Evolutionary conservation across 78 protist species (phyloP), one percentile per base, ranked within the genome.

Genomic region (Acrasis kona): DNA sequence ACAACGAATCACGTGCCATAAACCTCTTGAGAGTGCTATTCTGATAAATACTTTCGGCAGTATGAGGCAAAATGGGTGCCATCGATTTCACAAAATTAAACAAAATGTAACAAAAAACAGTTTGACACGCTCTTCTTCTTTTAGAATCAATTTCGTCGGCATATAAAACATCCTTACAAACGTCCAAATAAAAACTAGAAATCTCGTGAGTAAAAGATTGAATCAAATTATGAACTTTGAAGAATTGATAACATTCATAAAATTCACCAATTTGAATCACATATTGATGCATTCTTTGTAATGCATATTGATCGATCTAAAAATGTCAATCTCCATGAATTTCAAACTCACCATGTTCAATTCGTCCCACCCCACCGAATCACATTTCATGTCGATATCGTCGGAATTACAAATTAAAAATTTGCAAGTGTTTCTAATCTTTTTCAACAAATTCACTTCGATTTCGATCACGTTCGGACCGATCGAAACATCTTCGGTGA

Each of bases 141-240:
- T 9, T 34, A 76, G 70, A 64, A 39, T 73, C 69, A 41, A 77
- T 36, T 28, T 76, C 67, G 28, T 87, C 70, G 12, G 75, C 89
- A 80, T 91, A 91, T 12, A 91, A 82, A 32, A 86, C 50, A 66
- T 86, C 91, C 68, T 91, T 90, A 74, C 78, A 37, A 3, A 78
- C 9, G 65, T 90, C 92, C 29, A 91, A 87, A 76, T 91, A 91
- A 64, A 90, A 91, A 39, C 80, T 10, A 37, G 96, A 91, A 1
- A 88, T 82, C 38, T 90, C 90, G 0, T 38, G 1, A 34, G 30
- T 65, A 42, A 85, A 85, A 29, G 39, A 39, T 19, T 69, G 10
- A 0, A 86, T 6, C 10, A 41, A 82, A 1, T 12, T 27, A 10
- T 27, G 32, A 2, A 50, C 92, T 12, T 39, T 50, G 36, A 39